Base-by-base conservation (phyloP, 495 filamentous ascomycete species). In the Penicillium odoratum region DNA sequence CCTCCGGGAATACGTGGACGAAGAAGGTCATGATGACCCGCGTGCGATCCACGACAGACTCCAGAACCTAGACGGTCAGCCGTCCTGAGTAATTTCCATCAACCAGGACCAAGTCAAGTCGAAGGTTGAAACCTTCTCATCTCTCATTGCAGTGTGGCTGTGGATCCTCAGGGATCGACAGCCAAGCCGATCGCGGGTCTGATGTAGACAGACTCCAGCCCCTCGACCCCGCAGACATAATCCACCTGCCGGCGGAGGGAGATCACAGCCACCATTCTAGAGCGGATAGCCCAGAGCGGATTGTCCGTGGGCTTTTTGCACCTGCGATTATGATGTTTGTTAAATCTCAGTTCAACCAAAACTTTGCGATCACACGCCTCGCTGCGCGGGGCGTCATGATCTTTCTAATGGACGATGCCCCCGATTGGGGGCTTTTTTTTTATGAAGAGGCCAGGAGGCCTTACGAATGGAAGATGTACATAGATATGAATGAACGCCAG, bases 51-150 rank as follows among this genome's bases (percentile, higher is more conserved):
- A 63, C 25, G 63, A 67, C 15, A 44, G 74, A 42, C 56, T 77
- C 21, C 67, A 73, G 48, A 70, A 69, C 56, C 58, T 77, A 34
- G 72, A 77, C 40, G 74, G 73, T 5, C 70, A 74, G 47, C 72
- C 72, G 7, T 67, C 58, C 13, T 76, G 67, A 76, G 15, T 18
- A 7, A 10, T 4, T 48, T n/a, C 36, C 36, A 40, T 10, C 36
- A 4, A 40, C 11, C 38, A 40, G 26, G 16, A n/a, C n/a, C 2
- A 7, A 36, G 10, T 7, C 4, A 15, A 11, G 15, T 47, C 44
- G 11, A 25, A 26, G 44, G 18, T 46, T 28, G 9, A 28, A 46
- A 7, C 11, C 8, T 26, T 26, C 43, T 46, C 43, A 46, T 26
- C 25, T 46, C 26, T 46, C 1, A 30, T 48, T 31, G 18, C 18